Evolutionary conservation across 495 filamentous ascomycete species (phyloP).

Genomic region (Penicillium waksmanii): DNA sequence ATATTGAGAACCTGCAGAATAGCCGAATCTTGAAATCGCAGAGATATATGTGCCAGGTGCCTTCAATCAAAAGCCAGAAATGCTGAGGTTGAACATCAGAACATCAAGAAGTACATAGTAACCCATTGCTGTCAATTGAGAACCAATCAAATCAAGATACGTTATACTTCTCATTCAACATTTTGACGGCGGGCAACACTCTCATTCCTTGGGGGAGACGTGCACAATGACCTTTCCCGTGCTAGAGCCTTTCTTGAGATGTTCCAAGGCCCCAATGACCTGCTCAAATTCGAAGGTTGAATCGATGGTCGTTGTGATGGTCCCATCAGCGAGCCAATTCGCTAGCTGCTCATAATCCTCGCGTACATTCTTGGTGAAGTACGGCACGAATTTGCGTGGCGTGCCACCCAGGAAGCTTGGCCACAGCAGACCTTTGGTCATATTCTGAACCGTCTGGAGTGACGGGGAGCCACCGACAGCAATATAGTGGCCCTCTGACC

Average conservation of each 20-base stretch:
- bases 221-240: slow-evolving; percentile 72
- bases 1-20: too few relatives aligned
- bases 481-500: not conserved
- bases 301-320: slow-evolving; percentile 63
- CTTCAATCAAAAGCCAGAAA: too few relatives aligned
- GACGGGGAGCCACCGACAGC: slow-evolving; percentile 48
- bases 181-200: not conserved
- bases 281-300: slow-evolving; percentile 62
- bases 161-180: not conserved
- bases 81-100: not conserved
- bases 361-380: slow-evolving; percentile 40
- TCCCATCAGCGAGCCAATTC: slow-evolving; percentile 62
- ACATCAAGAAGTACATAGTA: not conserved
- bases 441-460: slow-evolving; percentile 28
- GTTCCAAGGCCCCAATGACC: slow-evolving; percentile 61
- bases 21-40: too few relatives aligned
- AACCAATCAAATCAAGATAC: not conserved
- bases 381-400: slow-evolving; percentile 54
- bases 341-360: slow-evolving; percentile 59
- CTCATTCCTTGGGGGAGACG: slow-evolving; percentile 28
- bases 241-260: slow-evolving; percentile 53
- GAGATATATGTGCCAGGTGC: too few relatives aligned
- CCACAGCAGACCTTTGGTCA: slow-evolving; percentile 36
- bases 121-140: too few relatives aligned
- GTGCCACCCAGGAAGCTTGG: slow-evolving; percentile 67